Evolutionary conservation across 257 asterid species (phyloP).

Genomic region (Scutellaria minor): DNA sequence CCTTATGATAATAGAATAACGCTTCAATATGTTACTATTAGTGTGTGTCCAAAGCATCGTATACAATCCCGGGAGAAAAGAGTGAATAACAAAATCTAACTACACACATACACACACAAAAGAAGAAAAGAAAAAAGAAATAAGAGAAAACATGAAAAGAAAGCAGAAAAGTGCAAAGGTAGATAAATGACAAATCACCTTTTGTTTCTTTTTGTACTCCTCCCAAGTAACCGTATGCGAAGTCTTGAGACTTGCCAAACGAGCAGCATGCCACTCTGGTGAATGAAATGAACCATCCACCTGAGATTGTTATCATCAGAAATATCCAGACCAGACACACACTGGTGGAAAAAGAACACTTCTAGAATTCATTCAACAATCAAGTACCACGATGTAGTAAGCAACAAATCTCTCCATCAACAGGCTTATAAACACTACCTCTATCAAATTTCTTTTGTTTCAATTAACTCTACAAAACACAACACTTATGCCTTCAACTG

Average conservation of each 20-base stretch:
- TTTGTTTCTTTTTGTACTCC: constrained; percentile 91
- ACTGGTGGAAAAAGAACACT: constrained; percentile 21
- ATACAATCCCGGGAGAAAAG: background rate
- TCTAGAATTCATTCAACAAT: constrained; percentile 18
- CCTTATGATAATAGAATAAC: background rate
- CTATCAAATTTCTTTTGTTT: background rate
- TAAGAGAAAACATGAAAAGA: constrained; percentile 15
- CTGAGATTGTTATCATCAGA: constrained; percentile 92
- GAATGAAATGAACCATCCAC: constrained; percentile 99
- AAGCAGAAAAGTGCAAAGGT: background rate
- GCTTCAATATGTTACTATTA: constrained; percentile 11
- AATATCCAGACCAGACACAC: constrained; percentile 42
- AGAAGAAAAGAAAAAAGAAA: background rate
- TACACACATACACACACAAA: background rate
- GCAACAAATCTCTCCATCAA: background rate
- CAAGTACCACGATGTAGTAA: background rate
- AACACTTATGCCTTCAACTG: background rate
- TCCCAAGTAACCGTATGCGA: constrained; percentile 96
- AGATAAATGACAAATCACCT: constrained; percentile 52
- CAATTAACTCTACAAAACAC: background rate
- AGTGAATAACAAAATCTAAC: background rate
- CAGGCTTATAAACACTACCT: constrained; percentile 8
- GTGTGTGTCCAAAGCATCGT: background rate
- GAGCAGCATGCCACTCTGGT: constrained; percentile 99
- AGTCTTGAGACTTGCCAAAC: constrained; percentile 94